Conservation (phyloP, 306 rosid species). For the Ormosia emarginata region DNA sequence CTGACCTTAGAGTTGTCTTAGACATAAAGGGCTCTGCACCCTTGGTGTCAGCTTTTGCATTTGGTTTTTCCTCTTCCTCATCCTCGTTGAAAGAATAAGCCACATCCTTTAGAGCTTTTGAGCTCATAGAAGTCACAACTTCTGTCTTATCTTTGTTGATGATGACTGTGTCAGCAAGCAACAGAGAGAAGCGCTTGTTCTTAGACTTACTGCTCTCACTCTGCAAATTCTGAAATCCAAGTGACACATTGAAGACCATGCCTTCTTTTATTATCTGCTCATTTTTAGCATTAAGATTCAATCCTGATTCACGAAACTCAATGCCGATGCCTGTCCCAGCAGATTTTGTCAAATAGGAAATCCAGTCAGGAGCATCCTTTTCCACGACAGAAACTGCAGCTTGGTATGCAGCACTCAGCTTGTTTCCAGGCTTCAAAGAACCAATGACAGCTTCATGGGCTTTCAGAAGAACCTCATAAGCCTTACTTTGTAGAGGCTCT, state of each 20-base stretch:
- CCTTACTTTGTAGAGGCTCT: slow-evolving; percentile 74
- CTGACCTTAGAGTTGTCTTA: slow-evolving; percentile 88
- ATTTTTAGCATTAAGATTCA: slow-evolving; percentile 83
- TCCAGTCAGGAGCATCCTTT: slow-evolving; percentile 76
- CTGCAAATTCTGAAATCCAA: slow-evolving; percentile 86
- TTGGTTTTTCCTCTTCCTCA: slow-evolving; percentile 67
- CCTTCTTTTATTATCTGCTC: slow-evolving; percentile 71
- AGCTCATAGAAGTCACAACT: slow-evolving; percentile 57
- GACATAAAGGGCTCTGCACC: slow-evolving; percentile 52
- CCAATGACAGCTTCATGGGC: slow-evolving; percentile 81
- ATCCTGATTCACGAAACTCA: slow-evolving; percentile 93
- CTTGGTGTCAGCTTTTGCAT: slow-evolving; percentile 31
- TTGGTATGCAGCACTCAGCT: slow-evolving; percentile 63
- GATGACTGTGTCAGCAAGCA: slow-evolving; percentile 85
- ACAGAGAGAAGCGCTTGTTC: slow-evolving; percentile 58
- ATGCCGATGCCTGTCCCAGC: slow-evolving; percentile 94
- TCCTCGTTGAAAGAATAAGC: slow-evolving; percentile 92
- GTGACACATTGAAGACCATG: slow-evolving; percentile 83
- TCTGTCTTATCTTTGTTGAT: slow-evolving; percentile 66
- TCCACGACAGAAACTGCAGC: slow-evolving; percentile 79
- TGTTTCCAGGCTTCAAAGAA: slow-evolving; percentile 67
- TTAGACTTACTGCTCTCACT: slow-evolving; percentile 45
- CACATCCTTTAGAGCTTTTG: slow-evolving; percentile 76
- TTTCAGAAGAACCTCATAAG: slow-evolving; percentile 80
- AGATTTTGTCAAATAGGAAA: slow-evolving; percentile 68